phyloP scores from a whole-genome alignment of 2,329 filamentous ascomycete genomes.

The Fusarium oxysporum region DNA sequence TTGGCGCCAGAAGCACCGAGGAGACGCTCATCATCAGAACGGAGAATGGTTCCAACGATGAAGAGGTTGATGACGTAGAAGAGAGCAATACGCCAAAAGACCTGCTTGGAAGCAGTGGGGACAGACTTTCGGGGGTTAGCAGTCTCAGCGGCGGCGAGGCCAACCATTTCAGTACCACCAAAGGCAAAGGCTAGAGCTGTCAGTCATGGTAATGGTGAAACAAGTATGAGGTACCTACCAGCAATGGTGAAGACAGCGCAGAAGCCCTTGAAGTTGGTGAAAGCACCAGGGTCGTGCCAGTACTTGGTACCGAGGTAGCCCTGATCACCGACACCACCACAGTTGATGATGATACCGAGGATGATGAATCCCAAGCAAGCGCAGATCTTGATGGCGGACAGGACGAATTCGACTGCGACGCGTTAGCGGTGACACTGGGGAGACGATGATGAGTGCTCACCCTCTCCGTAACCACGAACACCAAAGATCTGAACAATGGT shows the following conservation, averaged over 20 bases:
- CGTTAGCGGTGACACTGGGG: neutral
- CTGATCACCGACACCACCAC: slow-evolving; percentile 77
- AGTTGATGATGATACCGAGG: slow-evolving; percentile 86
- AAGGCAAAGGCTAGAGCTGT: slow-evolving; percentile 67
- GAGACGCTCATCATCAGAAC: slow-evolving; percentile 74
- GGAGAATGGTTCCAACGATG: slow-evolving; percentile 84
- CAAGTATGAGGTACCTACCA: slow-evolving; percentile 38
- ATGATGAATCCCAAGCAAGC: slow-evolving; percentile 63
- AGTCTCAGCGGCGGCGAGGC: slow-evolving; percentile 81
- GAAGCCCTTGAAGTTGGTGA: slow-evolving; percentile 84
- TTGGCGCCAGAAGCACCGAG: slow-evolving; percentile 68
- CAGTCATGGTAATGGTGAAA: rapidly evolving
- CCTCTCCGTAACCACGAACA: slow-evolving; percentile 88
- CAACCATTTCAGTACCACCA: slow-evolving; percentile 80
- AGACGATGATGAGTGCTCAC: neutral
- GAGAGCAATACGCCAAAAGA: slow-evolving; percentile 92
- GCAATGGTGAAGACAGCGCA: slow-evolving; percentile 81
- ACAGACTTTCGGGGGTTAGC: slow-evolving; percentile 82
- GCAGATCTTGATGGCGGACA: slow-evolving; percentile 79
- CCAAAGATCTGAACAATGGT: slow-evolving; percentile 87
- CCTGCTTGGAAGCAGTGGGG: slow-evolving; percentile 89
- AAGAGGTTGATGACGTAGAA: slow-evolving; percentile 90
- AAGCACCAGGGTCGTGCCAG: slow-evolving; percentile 84
- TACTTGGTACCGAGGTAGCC: slow-evolving; percentile 84
- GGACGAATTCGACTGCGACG: slow-evolving; percentile 76